phyloP scores from a whole-genome alignment of 495 filamentous ascomycete genomes.

The Daldinia childiae region DNA sequence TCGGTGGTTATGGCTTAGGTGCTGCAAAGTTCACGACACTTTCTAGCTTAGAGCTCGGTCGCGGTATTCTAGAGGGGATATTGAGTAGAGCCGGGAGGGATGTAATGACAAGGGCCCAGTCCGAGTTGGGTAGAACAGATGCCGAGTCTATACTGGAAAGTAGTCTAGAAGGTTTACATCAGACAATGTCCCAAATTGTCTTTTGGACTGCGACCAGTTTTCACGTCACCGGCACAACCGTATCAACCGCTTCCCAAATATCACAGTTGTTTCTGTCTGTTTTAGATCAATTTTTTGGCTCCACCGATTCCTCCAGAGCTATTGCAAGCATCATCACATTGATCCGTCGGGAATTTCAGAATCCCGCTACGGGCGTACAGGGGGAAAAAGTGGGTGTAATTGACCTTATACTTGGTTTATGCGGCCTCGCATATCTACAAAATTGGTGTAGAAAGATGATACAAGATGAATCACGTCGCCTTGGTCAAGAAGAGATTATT shows the following conservation, averaged over 20 bases:
- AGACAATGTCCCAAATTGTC: constrained; percentile 69
- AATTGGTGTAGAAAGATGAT: constrained; percentile 70
- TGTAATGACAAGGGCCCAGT: constrained; percentile 63
- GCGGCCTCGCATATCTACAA: constrained; percentile 77
- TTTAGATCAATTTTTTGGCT: constrained; percentile 78
- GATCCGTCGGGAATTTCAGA: constrained; percentile 75
- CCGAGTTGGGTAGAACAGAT: constrained; percentile 65
- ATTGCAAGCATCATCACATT: constrained; percentile 81
- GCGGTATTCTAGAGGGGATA: constrained; percentile 72
- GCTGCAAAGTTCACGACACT: constrained; percentile 74
- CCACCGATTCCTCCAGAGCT: constrained; percentile 81
- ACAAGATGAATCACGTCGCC: constrained; percentile 62
- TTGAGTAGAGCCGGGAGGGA: constrained; percentile 75
- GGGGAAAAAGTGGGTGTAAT: constrained; percentile 71
- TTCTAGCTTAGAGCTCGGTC: constrained; percentile 73
- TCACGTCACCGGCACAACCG: constrained; percentile 69
- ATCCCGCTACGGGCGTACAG: constrained; percentile 64
- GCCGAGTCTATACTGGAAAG: constrained; percentile 69
- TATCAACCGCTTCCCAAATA: constrained; percentile 68
- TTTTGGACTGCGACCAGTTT: constrained; percentile 78
- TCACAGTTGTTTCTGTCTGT: constrained; percentile 72
- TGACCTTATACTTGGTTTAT: constrained; percentile 72
- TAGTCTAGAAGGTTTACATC: constrained; percentile 70
- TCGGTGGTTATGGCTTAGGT: constrained; percentile 71
- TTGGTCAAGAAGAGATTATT: constrained; percentile 68